phyloP scores from a whole-genome alignment of 179 eudicot genomes.

The Patellifolia procumbens region DNA sequence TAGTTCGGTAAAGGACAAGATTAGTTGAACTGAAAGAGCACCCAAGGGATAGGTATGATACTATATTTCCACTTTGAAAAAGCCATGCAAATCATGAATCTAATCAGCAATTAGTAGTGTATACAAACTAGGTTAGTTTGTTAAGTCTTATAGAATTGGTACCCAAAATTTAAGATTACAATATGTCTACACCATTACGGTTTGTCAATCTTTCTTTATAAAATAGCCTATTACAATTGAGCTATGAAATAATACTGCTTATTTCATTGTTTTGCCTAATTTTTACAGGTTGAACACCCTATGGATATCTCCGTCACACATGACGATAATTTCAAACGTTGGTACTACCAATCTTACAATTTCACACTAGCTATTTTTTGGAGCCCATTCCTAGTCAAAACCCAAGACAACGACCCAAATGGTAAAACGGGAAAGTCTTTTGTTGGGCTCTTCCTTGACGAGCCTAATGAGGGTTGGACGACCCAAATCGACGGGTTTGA shows the following conservation, averaged over 20 bases:
- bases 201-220: no score
- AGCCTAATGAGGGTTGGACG: constrained; percentile 53
- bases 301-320: constrained; percentile 43
- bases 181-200: no score
- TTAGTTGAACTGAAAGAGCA: background rate
- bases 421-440: constrained; percentile 46
- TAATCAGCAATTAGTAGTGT: no score
- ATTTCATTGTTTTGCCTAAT: background rate
- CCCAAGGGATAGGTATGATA: no score
- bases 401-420: constrained; percentile 42
- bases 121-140: no score
- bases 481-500: constrained; percentile 45
- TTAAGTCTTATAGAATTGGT: no score
- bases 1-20: background rate
- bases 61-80: no score
- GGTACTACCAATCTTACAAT: constrained; percentile 47
- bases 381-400: constrained; percentile 52
- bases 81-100: no score
- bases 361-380: constrained; percentile 53
- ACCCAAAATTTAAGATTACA: no score
- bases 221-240: no score
- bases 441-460: constrained; percentile 57
- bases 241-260: background rate
- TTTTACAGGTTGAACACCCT: constrained; percentile 51
- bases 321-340: constrained; percentile 49